Percentiles rank a stretch among this genome's conserved stretches.
Conservation (phyloP, 2,329 filamentous ascomycete species). For the Pestalotiopsis sp. region DNA sequence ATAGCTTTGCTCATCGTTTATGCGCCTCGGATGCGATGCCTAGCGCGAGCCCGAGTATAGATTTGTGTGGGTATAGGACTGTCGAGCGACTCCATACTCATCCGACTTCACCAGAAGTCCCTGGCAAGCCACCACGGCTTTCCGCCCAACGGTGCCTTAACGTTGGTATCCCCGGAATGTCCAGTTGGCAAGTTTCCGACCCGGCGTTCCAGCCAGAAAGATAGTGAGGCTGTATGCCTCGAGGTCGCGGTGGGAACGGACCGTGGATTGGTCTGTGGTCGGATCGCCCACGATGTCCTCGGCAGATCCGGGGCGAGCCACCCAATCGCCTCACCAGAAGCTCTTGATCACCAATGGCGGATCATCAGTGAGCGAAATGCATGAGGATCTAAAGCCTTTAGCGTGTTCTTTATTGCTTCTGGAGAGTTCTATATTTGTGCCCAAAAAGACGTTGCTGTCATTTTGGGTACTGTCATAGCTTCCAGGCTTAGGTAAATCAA, state of each 20-base stretch:
- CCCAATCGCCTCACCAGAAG: not conserved
- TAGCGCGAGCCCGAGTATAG: not conserved
- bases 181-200: not conserved
- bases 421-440: not conserved
- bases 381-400: not conserved
- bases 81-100: not conserved
- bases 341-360: not conserved
- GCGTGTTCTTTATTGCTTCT: not conserved
- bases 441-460: not conserved
- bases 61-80: not conserved
- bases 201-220: not conserved
- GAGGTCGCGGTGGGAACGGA: not conserved
- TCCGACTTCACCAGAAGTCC: not conserved
- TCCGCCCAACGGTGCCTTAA: not conserved
- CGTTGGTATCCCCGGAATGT: not conserved
- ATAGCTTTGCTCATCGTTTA: constrained; percentile 1
- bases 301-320: not conserved
- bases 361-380: not conserved
- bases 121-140: not conserved
- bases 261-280: not conserved
- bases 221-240: not conserved
- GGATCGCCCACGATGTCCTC: not conserved
- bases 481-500: not conserved
- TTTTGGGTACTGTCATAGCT: not conserved
- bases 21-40: not conserved